Conservation (phyloP, 768 basidiomycete species). For the Pleurotus citrinopileatus region DNA sequence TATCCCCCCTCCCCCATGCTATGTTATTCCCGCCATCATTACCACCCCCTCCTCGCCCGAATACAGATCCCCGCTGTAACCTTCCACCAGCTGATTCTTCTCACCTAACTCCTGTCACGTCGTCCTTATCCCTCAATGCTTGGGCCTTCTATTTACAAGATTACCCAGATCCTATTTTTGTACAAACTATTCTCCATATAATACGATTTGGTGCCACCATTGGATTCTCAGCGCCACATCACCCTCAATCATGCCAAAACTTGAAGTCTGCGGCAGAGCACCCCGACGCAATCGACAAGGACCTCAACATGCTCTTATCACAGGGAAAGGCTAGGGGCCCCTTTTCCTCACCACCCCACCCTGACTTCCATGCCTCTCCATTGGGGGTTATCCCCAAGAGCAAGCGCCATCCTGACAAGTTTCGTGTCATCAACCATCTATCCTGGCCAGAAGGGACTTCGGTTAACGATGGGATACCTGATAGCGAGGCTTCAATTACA, state of each 20-base stretch:
- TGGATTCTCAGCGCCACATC: constrained; percentile 19
- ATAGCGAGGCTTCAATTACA: not conserved
- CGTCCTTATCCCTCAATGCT: not conserved
- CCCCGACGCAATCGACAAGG: constrained; percentile 10
- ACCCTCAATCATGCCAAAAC: constrained; percentile 17
- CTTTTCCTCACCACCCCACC: constrained; percentile 16
- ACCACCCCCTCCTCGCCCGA: constrained; percentile 13
- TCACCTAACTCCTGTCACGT: constrained; percentile 7
- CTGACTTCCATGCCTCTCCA: constrained; percentile 21
- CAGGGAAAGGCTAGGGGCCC: constrained; percentile 20
- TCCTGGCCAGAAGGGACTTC: constrained; percentile 7
- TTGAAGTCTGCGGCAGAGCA: constrained; percentile 22
- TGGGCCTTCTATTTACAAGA: constrained; percentile 23
- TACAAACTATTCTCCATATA: constrained; percentile 21
- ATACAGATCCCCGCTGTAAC: constrained; percentile 15
- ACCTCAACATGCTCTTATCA: constrained; percentile 10
- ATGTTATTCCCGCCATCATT: constrained; percentile 10
- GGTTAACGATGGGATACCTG: constrained; percentile 10
- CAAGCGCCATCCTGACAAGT: constrained; percentile 22
- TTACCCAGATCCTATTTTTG: constrained; percentile 26
- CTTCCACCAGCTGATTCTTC: constrained; percentile 8
- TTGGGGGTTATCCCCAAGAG: constrained; percentile 18
- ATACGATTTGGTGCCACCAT: constrained; percentile 24
- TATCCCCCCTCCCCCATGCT: constrained; percentile 7
- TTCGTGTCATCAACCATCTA: constrained; percentile 7